These are phyloP conservation scores for Elymus sibiricus DNA, from an alignment of 176 grass and related monocot genomes.

Conservation along the genomic window DNA sequence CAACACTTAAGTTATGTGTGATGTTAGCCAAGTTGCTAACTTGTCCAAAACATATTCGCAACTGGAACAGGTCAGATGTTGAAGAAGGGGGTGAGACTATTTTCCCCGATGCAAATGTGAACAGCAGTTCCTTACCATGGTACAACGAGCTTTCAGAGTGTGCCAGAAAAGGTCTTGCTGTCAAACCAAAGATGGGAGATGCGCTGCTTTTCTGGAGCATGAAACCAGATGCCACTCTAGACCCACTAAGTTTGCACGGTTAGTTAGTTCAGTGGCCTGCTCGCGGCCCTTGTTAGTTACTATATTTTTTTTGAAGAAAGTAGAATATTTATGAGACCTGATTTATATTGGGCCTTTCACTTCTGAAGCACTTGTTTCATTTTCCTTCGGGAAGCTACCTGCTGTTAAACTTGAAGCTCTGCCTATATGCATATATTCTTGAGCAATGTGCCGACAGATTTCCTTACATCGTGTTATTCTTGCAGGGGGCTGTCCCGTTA, in stretches of 20 bases:
- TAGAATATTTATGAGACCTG: background rate
- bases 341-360: background rate
- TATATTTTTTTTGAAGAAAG: background rate
- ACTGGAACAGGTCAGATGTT: slow-evolving; percentile 65
- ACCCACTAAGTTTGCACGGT: slow-evolving; percentile 94
- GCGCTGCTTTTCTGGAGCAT: slow-evolving; percentile 94
- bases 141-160: slow-evolving; percentile 77
- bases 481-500: slow-evolving; percentile 78
- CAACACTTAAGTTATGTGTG: background rate
- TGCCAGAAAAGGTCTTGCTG: slow-evolving; percentile 62
- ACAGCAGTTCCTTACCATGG: slow-evolving; percentile 74
- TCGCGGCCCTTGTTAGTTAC: background rate
- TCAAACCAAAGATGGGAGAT: slow-evolving; percentile 92
- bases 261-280: slow-evolving; percentile 30
- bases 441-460: background rate
- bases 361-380: background rate
- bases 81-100: slow-evolving; percentile 98
- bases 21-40: background rate
- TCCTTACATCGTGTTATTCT: background rate
- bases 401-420: background rate
- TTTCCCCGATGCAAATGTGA: slow-evolving; percentile 85
- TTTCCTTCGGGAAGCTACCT: background rate
- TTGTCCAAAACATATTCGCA: background rate
- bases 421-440: background rate
- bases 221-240: slow-evolving; percentile 81